Evolutionary conservation across 768 basidiomycete genomes (phyloP).

Genomic region (Tulasnella sp.): DNA sequence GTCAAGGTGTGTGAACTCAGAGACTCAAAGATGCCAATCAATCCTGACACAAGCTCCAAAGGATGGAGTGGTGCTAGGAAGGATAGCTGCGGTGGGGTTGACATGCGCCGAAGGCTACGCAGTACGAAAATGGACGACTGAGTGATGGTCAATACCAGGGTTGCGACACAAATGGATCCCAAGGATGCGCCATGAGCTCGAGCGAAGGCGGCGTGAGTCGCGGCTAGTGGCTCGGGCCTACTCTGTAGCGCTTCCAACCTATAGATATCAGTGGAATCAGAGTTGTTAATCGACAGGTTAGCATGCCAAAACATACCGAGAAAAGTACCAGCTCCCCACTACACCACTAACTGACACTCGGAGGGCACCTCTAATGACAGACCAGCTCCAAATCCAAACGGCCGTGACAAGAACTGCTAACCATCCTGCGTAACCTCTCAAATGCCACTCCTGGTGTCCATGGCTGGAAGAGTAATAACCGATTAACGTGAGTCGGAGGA

Average conservation of each 20-base stretch:
- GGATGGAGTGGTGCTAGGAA: constrained; percentile 20
- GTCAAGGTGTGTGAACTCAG: constrained; percentile 57
- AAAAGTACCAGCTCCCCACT: constrained; percentile 87
- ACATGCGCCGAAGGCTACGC: constrained; percentile 15
- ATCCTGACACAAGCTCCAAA: constrained; percentile 25
- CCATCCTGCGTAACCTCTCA: constrained; percentile 59
- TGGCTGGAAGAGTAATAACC: constrained; percentile 42
- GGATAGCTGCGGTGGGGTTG: constrained; percentile 17
- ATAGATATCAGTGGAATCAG: too few relatives aligned
- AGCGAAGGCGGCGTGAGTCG: constrained; percentile 63
- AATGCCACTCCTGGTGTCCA: constrained; percentile 43
- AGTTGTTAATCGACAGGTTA: too few relatives aligned
- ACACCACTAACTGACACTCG: constrained; percentile 70
- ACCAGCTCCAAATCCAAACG: constrained; percentile 66
- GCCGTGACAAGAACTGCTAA: constrained; percentile 44
- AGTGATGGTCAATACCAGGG: constrained; percentile 61
- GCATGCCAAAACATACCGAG: constrained; percentile 35
- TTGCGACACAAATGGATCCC: constrained; percentile 66
- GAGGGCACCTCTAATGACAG: constrained; percentile 66
- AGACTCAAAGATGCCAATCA: constrained; percentile 34
- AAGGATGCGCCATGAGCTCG: constrained; percentile 74
- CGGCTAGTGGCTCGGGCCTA: constrained; percentile 29
- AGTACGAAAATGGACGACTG: constrained; percentile 8
- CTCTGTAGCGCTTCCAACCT: neutral
- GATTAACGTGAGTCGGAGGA: constrained; percentile 65